Evolutionary conservation across 352 stramenopile species (phyloP).

Genomic region (Phytophthora ohioensis): DNA sequence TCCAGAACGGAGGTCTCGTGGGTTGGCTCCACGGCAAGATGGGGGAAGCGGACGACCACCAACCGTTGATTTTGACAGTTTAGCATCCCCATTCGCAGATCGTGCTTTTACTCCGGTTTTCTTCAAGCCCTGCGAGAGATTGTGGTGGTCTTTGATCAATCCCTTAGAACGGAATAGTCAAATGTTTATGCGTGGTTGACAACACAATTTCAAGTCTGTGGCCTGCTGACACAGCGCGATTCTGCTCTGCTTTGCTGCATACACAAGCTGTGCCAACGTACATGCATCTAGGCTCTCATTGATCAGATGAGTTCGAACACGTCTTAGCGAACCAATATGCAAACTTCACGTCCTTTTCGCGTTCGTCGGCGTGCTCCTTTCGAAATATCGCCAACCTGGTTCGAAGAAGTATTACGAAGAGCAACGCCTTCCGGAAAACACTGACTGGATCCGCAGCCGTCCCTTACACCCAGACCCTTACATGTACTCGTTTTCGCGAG

Average conservation of each 20-base stretch:
- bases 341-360: too few species aligned
- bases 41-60: conserved; percentile 1
- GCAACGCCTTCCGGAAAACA: too few species aligned
- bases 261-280: conserved; percentile 69
- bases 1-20: conserved; percentile 69
- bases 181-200: conserved; percentile 58
- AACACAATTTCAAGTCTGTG: conserved; percentile 48
- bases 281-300: conserved; percentile 7
- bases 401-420: too few species aligned
- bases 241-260: conserved; percentile 59
- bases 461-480: too few species aligned
- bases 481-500: too few species aligned
- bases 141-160: conserved; percentile 57
- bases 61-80: conserved; percentile 7
- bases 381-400: too few species aligned
- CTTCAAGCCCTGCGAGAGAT: conserved; percentile 47
- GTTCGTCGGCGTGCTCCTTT: too few species aligned
- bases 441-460: too few species aligned
- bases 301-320: conserved; percentile 7
- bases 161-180: conserved; percentile 57
- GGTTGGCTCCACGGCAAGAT: conserved; percentile 73
- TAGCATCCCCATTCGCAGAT: background rate
- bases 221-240: conserved; percentile 47
- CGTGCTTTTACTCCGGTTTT: conserved; percentile 47
- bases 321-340: background rate